Evolutionary conservation across 805 yeast species (phyloP).

Genomic region (Hanseniaspora valbyensis): DNA sequence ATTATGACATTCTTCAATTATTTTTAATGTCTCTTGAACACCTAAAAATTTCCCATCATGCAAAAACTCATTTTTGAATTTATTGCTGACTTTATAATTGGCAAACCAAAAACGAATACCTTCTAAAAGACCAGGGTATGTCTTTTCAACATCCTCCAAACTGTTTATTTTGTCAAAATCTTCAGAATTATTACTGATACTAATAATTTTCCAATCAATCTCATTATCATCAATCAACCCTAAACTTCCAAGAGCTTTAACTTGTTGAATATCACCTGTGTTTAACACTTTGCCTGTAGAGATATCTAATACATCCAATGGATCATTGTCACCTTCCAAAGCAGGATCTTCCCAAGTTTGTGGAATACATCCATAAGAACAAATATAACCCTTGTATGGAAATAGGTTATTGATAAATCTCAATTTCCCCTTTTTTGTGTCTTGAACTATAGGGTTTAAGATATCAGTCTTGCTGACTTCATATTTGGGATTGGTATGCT

Average conservation of each 20-base stretch:
- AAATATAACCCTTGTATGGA: constrained; percentile 98
- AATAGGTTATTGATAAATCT: constrained; percentile 94
- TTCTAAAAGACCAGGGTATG: constrained; percentile 60
- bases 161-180: constrained; percentile 48
- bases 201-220: constrained; percentile 87
- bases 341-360: constrained; percentile 74
- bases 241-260: constrained; percentile 62
- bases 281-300: constrained; percentile 35
- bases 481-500: constrained; percentile 96
- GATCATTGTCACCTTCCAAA: constrained; percentile 78
- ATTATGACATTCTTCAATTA: constrained; percentile 52
- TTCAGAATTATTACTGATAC: constrained; percentile 57
- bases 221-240: constrained; percentile 89
- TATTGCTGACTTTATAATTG: constrained; percentile 70
- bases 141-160: constrained; percentile 54
- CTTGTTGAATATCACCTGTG: constrained; percentile 57
- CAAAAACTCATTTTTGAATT: constrained; percentile 64
- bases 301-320: constrained; percentile 87
- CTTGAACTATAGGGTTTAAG: constrained; percentile 92
- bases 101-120: constrained; percentile 71
- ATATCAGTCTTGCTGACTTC: constrained; percentile 79
- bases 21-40: constrained; percentile 45
- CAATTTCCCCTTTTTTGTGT: constrained; percentile 91
- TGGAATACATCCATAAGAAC: constrained; percentile 97
- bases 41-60: constrained; percentile 57